phyloP scores from a whole-genome alignment of 2,329 filamentous ascomycete species.

The Aspergillus versicolor region DNA sequence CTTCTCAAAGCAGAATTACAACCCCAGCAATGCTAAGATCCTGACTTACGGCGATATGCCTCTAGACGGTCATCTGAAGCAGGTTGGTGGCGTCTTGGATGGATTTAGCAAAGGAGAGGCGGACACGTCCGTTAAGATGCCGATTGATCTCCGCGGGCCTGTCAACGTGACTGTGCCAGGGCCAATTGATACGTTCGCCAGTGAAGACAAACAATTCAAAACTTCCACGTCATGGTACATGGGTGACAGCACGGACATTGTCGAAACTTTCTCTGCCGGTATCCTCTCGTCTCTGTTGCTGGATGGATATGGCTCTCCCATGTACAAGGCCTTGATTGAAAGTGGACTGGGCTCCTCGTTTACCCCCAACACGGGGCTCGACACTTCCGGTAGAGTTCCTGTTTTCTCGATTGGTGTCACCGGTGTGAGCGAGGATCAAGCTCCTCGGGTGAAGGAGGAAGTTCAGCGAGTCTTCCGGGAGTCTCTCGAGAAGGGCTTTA shows the following conservation, averaged over 20 bases:
- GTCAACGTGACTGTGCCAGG: conserved; percentile 70
- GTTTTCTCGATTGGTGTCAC: conserved; percentile 90
- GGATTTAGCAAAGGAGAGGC: conserved; percentile 69
- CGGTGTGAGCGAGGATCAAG: conserved; percentile 79
- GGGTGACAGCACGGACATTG: conserved; percentile 75
- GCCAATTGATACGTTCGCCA: conserved; percentile 82
- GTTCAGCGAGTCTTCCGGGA: conserved; percentile 72
- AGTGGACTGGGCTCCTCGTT: conserved; percentile 88
- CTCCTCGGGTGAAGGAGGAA: conserved; percentile 71
- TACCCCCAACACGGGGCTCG: conserved; percentile 91
- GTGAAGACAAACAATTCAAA: conserved; percentile 84
- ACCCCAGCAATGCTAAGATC: conserved; percentile 94
- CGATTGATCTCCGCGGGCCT: conserved; percentile 71
- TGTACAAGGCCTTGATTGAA: conserved; percentile 87
- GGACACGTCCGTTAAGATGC: conserved; percentile 72
- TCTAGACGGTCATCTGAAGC: conserved; percentile 73
- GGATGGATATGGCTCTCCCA: conserved; percentile 91
- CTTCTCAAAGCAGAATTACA: conserved; percentile 91
- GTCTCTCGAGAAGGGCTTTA: conserved; percentile 74
- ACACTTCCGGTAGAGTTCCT: conserved; percentile 71
- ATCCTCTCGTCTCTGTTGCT: conserved; percentile 81
- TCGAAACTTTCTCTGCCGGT: conserved; percentile 84
- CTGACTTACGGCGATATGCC: conserved; percentile 96
- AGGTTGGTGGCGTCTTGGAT: conserved; percentile 72
- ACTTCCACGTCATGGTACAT: conserved; percentile 92